These are phyloP conservation scores for Mycocentrospora acerina DNA, from an alignment of 2,329 filamentous ascomycete species.

Conservation along the genomic window DNA sequence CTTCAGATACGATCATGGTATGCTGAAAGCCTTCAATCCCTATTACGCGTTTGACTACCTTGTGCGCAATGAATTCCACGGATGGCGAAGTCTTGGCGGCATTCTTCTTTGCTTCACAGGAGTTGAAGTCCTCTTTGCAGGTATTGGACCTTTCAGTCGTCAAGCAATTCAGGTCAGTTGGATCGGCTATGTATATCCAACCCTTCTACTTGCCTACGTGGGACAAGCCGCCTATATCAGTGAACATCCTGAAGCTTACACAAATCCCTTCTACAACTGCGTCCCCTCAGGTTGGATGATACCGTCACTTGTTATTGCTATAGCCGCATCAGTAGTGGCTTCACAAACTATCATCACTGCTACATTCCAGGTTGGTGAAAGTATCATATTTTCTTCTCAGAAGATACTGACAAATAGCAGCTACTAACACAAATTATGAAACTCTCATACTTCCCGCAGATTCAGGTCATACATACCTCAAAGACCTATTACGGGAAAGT, in stretches of 20 bases:
- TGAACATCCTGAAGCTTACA: slow-evolving; percentile 59
- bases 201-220: slow-evolving; percentile 65
- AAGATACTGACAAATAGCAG: slow-evolving; percentile 35
- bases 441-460: slow-evolving; percentile 71
- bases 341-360: slow-evolving; percentile 79
- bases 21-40: slow-evolving; percentile 56
- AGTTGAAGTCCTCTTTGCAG: slow-evolving; percentile 75
- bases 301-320: slow-evolving; percentile 67
- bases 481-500: slow-evolving; percentile 71
- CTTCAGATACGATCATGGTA: slow-evolving; percentile 48
- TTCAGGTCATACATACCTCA: slow-evolving; percentile 72
- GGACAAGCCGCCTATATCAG: slow-evolving; percentile 76
- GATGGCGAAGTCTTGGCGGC: slow-evolving; percentile 67
- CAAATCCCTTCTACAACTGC: slow-evolving; percentile 74
- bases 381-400: not conserved
- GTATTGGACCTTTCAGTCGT: slow-evolving; percentile 74
- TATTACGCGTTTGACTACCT: slow-evolving; percentile 64
- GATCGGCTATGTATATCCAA: slow-evolving; percentile 69
- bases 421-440: slow-evolving; percentile 73
- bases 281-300: slow-evolving; percentile 69
- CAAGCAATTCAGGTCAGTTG: slow-evolving; percentile 72
- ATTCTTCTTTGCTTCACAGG: slow-evolving; percentile 73
- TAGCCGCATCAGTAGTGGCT: slow-evolving; percentile 72
- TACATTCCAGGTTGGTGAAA: slow-evolving; percentile 61
- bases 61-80: slow-evolving; percentile 58